A percentile compares a stretch with the other conserved stretches of the same genome.
Evolutionary conservation across 768 basidiomycete species (phyloP).

Genomic region (Saitozyma sp.): DNA sequence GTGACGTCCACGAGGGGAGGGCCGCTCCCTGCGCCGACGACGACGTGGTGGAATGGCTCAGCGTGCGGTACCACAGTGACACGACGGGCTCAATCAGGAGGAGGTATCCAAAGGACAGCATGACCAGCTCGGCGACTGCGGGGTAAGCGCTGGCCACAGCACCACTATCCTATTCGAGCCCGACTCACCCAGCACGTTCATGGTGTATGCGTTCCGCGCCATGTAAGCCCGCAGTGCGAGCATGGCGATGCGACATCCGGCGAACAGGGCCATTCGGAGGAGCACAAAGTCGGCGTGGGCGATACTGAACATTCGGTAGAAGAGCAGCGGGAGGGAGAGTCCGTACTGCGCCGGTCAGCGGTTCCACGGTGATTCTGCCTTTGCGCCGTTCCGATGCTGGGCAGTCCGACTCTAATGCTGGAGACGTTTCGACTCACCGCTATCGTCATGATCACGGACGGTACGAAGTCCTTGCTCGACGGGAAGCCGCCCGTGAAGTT

Average conservation of each 20-base stretch:
- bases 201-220: slow-evolving; percentile 17
- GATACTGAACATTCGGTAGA: slow-evolving; percentile 12
- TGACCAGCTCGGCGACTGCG: slow-evolving; percentile 31
- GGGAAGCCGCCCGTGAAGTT: slow-evolving; percentile 31
- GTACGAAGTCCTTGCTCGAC: slow-evolving; percentile 21
- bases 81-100: slow-evolving; percentile 32
- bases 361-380: neutral
- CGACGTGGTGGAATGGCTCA: slow-evolving; percentile 2
- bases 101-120: slow-evolving; percentile 28
- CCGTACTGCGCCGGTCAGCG: slow-evolving; percentile 15
- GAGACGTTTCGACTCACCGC: slow-evolving; percentile 11
- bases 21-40: neutral
- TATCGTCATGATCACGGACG: slow-evolving; percentile 25
- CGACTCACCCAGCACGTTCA: slow-evolving; percentile 27
- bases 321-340: slow-evolving; percentile 8
- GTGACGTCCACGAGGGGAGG: slow-evolving; percentile 21
- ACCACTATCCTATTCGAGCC: neutral
- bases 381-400: too few species aligned
- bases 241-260: slow-evolving; percentile 16
- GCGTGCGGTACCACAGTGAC: slow-evolving; percentile 17
- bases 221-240: slow-evolving; percentile 24
- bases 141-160: neutral
- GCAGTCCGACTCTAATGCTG: too few species aligned
- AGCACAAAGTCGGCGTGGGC: slow-evolving; percentile 11
- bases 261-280: slow-evolving; percentile 25